A percentile compares a stretch with the other conserved stretches of the same genome.
Evolutionary conservation across 139 green algal species (phyloP).

Genomic region (Nannochloris sp.): DNA sequence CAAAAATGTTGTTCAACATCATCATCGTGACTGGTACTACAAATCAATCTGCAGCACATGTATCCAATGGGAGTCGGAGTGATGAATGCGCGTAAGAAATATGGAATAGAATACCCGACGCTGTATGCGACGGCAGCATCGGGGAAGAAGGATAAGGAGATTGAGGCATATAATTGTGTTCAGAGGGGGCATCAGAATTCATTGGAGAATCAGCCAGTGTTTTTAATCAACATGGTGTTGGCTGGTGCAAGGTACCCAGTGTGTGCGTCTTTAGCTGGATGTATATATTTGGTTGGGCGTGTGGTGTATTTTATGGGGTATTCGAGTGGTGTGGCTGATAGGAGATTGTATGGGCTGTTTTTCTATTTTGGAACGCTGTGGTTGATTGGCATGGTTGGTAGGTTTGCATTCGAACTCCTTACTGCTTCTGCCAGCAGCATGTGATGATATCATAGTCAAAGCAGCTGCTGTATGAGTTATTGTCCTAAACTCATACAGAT

Average conservation of each 20-base stretch:
- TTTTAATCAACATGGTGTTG: slow-evolving; percentile 13
- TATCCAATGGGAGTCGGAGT: slow-evolving; percentile 16
- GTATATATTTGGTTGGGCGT: slow-evolving; percentile 16
- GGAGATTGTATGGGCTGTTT: slow-evolving; percentile 11
- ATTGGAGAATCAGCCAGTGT: slow-evolving; percentile 39
- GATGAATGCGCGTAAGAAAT: slow-evolving; percentile 12
- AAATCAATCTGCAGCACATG: slow-evolving; percentile 4
- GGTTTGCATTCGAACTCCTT: slow-evolving; percentile 7
- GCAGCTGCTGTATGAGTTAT: no score
- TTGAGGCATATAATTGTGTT: slow-evolving; percentile 42
- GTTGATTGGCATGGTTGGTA: slow-evolving; percentile 7
- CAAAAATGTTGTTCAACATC: no score
- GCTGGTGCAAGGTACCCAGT: slow-evolving; percentile 12
- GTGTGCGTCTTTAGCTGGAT: slow-evolving; percentile 1
- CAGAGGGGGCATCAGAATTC: slow-evolving; percentile 59
- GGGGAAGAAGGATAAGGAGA: slow-evolving; percentile 11
- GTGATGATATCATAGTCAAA: no score
- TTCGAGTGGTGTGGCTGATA: slow-evolving; percentile 12
- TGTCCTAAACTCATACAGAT: no score
- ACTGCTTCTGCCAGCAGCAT: neutral
- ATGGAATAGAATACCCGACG: slow-evolving; percentile 7
- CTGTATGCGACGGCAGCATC: slow-evolving; percentile 8
- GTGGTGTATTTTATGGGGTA: slow-evolving; percentile 28
- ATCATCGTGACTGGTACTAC: neutral
- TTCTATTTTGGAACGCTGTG: slow-evolving; percentile 7